A percentile compares a stretch with the other conserved stretches of the same genome.
These are phyloP conservation scores for Mucor saturninus DNA, from an alignment of 371 early-diverging fungal genomes.

Conservation along the genomic window DNA sequence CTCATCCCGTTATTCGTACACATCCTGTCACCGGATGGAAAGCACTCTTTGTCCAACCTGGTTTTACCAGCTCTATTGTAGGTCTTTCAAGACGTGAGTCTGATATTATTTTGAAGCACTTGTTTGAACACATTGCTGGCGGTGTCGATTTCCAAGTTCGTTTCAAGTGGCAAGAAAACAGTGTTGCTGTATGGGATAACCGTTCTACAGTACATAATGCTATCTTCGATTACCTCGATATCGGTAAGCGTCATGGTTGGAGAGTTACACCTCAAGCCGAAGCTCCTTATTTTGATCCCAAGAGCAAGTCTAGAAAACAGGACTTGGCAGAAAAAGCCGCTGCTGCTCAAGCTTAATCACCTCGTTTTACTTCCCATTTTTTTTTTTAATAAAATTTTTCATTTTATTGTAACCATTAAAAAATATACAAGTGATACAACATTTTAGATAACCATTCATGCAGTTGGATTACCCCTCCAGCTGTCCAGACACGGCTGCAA, in stretches of 20 bases:
- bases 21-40: conserved; percentile 78
- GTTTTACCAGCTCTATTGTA: conserved; percentile 64
- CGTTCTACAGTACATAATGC: conserved; percentile 59
- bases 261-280: conserved; percentile 60
- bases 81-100: conserved; percentile 59
- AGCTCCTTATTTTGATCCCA: conserved; percentile 62
- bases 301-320: conserved; percentile 37
- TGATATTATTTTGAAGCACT: conserved; percentile 56
- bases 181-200: conserved; percentile 76
- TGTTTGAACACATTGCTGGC: conserved; percentile 45
- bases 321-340: conserved; percentile 20
- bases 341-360: too few relatives aligned
- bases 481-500: too few relatives aligned
- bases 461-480: too few relatives aligned
- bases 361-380: too few relatives aligned
- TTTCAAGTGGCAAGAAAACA: conserved; percentile 63
- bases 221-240: conserved; percentile 55
- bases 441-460: too few relatives aligned
- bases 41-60: conserved; percentile 63
- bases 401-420: too few relatives aligned
- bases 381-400: too few relatives aligned
- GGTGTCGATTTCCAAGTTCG: conserved; percentile 69
- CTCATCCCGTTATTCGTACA: conserved; percentile 68
- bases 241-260: conserved; percentile 50
- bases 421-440: too few relatives aligned